phyloP scores from a whole-genome alignment of 345 rosid genomes.

The Hevea brasiliensis region DNA sequence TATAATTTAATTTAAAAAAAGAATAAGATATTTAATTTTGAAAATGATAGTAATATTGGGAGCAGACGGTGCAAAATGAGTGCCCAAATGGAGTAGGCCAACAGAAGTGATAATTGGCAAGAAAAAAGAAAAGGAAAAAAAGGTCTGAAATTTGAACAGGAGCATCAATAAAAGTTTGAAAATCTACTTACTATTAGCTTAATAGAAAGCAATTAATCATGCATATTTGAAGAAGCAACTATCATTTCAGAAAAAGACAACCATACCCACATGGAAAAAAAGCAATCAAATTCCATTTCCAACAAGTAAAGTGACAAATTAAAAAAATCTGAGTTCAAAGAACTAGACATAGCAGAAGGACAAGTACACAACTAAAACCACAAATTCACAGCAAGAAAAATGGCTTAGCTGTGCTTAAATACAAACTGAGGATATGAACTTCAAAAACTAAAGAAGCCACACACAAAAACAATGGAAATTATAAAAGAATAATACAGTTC shows the following conservation, averaged over 20 bases:
- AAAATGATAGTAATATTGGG: no score
- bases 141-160: constrained; percentile 22
- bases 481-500: not conserved
- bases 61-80: not conserved
- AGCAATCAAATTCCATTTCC: constrained; percentile 17
- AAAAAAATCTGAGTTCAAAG: constrained; percentile 15
- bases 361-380: not conserved
- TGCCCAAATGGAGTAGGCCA: constrained; percentile 12
- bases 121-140: constrained; percentile 5
- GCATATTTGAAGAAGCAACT: constrained; percentile 3
- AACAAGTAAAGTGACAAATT: constrained; percentile 13
- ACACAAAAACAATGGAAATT: not conserved
- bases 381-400: not conserved
- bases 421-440: not conserved
- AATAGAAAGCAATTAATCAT: constrained; percentile 1
- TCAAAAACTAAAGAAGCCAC: not conserved
- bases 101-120: constrained; percentile 23
- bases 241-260: constrained; percentile 23
- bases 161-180: constrained; percentile 22
- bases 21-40: no score
- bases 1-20: no score
- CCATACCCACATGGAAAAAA: constrained; percentile 31
- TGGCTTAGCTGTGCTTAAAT: no score
- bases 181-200: not conserved
- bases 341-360: not conserved